These are phyloP conservation scores for Saraca asoca DNA, from an alignment of 331 rosid genomes.

Conservation along the genomic window DNA sequence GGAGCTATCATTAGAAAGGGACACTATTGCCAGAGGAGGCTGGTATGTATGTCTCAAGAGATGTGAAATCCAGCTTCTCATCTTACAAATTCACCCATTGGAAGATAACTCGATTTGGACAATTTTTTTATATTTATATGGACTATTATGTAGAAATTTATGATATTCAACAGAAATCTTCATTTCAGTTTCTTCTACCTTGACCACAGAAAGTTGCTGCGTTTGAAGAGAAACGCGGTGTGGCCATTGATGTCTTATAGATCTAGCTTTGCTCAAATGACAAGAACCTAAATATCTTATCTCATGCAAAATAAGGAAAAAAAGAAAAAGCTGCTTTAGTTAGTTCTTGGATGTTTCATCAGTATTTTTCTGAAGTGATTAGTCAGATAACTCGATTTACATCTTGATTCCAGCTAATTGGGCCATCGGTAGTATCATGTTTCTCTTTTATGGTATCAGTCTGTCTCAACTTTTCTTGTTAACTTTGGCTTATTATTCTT, in stretches of 20 bases:
- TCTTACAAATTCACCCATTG: slow-evolving; percentile 7
- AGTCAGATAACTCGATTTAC: not conserved
- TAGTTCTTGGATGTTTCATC: not conserved
- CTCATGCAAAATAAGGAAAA: not conserved
- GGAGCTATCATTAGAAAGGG: slow-evolving; percentile 83
- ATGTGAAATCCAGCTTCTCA: not conserved
- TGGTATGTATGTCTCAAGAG: slow-evolving; percentile 54
- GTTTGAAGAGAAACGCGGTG: not conserved
- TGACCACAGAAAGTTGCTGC: not conserved
- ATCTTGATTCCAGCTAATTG: not conserved
- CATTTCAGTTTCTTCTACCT: not conserved
- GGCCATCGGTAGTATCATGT: not conserved
- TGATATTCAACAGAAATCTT: not conserved
- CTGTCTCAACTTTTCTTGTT: slow-evolving; percentile 11
- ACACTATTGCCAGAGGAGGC: slow-evolving; percentile 72
- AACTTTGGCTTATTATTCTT: slow-evolving; percentile 1
- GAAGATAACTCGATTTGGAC: not conserved
- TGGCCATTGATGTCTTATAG: not conserved
- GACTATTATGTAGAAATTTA: slow-evolving; percentile 1
- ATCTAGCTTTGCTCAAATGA: not conserved
- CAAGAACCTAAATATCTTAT: slow-evolving; percentile 8
- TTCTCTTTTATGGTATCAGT: not conserved
- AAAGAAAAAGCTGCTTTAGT: slow-evolving; percentile 2
- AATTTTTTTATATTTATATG: not conserved
- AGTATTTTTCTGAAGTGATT: slow-evolving; percentile 1